These are phyloP conservation scores for Colletotrichum sidae DNA, from an alignment of 2,329 filamentous ascomycete species.

Conservation along the genomic window DNA sequence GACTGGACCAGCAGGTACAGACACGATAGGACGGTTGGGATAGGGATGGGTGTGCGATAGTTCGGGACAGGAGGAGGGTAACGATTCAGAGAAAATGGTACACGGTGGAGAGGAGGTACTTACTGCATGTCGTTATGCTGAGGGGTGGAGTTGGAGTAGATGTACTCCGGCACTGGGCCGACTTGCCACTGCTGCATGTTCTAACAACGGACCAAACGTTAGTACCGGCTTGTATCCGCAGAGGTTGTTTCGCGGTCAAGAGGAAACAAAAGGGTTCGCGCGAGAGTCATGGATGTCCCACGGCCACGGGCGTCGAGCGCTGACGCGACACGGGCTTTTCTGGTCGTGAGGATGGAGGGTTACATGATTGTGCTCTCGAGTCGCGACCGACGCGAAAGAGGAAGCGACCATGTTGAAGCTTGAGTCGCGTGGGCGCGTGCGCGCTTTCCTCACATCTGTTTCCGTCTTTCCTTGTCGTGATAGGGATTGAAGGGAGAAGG, in stretches of 20 bases:
- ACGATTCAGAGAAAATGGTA: no score
- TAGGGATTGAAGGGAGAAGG: not conserved
- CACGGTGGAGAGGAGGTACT: conserved; percentile 54
- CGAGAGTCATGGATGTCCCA: conserved; percentile 28
- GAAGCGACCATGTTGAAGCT: not conserved
- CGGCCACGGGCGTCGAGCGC: conserved; percentile 20
- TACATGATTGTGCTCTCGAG: conserved; percentile 24
- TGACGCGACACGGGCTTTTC: conserved; percentile 29
- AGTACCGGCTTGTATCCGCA: conserved; percentile 30
- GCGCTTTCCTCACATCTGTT: no score
- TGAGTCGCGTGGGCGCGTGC: not conserved
- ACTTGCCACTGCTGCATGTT: conserved; percentile 73
- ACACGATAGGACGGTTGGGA: not conserved
- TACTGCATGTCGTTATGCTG: conserved; percentile 69
- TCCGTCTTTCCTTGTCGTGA: not conserved
- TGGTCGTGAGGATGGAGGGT: not conserved
- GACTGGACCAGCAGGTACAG: conserved; percentile 20
- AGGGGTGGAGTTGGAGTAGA: conserved; percentile 64
- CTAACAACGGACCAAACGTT: conserved; percentile 46
- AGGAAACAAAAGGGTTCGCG: conserved; percentile 29
- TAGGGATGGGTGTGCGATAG: no score
- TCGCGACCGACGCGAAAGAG: conserved; percentile 3
- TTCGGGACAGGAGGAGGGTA: conserved; percentile 38
- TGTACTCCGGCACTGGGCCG: conserved; percentile 70
- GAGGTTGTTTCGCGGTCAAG: conserved; percentile 23